These are phyloP conservation scores for Skeletonema potamos DNA, from an alignment of 108 stramenopile species.

Conservation along the genomic window DNA sequence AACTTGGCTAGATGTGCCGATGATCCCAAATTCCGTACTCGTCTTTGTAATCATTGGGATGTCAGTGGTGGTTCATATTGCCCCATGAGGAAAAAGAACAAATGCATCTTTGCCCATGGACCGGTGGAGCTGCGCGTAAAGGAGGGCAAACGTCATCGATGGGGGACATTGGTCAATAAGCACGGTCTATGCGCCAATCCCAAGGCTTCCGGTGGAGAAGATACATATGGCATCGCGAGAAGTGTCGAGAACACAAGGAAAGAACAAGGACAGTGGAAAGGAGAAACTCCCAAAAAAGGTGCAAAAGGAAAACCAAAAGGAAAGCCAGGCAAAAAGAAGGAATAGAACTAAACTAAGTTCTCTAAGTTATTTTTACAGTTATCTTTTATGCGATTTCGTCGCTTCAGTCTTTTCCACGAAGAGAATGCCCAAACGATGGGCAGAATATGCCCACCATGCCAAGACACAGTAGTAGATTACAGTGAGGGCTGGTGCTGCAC, in stretches of 20 bases:
- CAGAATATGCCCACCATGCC: slow-evolving; percentile 76
- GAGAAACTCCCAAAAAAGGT: slow-evolving; percentile 18
- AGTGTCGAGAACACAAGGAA: slow-evolving; percentile 74
- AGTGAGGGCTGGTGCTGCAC: slow-evolving; percentile 82
- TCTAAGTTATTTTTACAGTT: not conserved
- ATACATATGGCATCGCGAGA: slow-evolving; percentile 82
- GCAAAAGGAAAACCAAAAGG: slow-evolving; percentile 23
- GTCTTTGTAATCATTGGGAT: slow-evolving; percentile 95
- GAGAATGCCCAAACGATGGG: slow-evolving; percentile 69
- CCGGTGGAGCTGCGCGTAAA: slow-evolving; percentile 93
- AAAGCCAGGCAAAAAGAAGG: slow-evolving; percentile 14
- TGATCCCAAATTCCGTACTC: slow-evolving; percentile 92
- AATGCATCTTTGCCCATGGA: slow-evolving; percentile 95
- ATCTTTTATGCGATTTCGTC: slow-evolving; percentile 16
- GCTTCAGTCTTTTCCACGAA: slow-evolving; percentile 50
- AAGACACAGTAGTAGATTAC: slow-evolving; percentile 86
- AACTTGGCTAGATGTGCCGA: slow-evolving; percentile 73
- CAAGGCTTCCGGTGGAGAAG: slow-evolving; percentile 88
- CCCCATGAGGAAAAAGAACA: slow-evolving; percentile 89
- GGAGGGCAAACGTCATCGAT: slow-evolving; percentile 85
- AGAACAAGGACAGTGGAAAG: slow-evolving; percentile 84
- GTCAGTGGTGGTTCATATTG: slow-evolving; percentile 73
- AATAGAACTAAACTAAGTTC: not conserved
- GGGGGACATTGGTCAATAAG: slow-evolving; percentile 89
- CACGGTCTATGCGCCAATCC: slow-evolving; percentile 79